phyloP scores from a whole-genome alignment of 177 flowering plant species.

The Vitis hybrid region DNA sequence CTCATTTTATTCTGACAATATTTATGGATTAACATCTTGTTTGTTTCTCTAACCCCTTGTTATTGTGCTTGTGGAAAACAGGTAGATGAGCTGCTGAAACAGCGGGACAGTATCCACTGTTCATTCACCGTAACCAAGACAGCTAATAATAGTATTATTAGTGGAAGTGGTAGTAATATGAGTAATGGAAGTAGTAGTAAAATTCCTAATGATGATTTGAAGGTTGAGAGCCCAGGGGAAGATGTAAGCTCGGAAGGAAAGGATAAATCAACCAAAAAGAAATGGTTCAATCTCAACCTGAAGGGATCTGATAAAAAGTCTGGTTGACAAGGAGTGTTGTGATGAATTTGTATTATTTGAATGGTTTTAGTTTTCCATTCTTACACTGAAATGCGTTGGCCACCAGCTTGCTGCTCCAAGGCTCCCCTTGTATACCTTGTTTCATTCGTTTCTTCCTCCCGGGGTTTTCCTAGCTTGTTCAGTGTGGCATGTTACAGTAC shows the following conservation, averaged over 20 bases:
- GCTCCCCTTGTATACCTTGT: constrained; percentile 17
- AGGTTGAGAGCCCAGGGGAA: constrained; percentile 58
- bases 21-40: not conserved
- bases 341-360: constrained; percentile 13
- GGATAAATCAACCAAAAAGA: constrained; percentile 76
- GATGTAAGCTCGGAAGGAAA: constrained; percentile 70
- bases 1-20: not conserved
- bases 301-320: constrained; percentile 76
- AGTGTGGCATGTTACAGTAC: not conserved
- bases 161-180: constrained; percentile 32
- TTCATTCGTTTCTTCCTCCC: constrained; percentile 2
- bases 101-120: constrained; percentile 75
- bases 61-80: constrained; percentile 17
- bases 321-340: constrained; percentile 26
- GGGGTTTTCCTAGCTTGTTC: not conserved
- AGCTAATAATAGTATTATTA: constrained; percentile 23
- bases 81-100: constrained; percentile 85
- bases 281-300: constrained; percentile 82
- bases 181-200: constrained; percentile 45
- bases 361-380: constrained; percentile 1
- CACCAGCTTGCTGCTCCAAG: constrained; percentile 2
- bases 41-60: not conserved
- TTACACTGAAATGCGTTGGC: not conserved
- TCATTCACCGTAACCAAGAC: constrained; percentile 59
- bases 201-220: constrained; percentile 53